Evolutionary conservation across 495 filamentous ascomycete genomes (phyloP).

Genomic region (Tuber microsphaerosporum): DNA sequence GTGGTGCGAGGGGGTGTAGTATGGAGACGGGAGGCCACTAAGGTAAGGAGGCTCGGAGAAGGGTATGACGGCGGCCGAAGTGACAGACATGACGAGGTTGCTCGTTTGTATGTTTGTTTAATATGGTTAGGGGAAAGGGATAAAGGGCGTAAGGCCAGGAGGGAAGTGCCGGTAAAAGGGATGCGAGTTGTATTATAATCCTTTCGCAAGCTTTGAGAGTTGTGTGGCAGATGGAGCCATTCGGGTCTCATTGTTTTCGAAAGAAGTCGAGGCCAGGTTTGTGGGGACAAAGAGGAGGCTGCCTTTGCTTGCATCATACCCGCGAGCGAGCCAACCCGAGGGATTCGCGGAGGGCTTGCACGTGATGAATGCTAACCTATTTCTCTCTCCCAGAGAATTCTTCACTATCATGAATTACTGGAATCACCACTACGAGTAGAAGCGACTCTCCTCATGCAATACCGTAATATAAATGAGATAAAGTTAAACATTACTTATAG

Average conservation of each 20-base stretch:
- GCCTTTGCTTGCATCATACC: too few relatives aligned
- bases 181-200: too few relatives aligned
- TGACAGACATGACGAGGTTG: neutral
- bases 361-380: neutral
- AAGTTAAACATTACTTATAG: neutral
- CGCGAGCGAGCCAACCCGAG: neutral
- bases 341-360: neutral
- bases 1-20: slow-evolving; percentile 56
- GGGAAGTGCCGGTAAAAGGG: too few relatives aligned
- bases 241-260: neutral
- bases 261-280: neutral
- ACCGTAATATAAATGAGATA: neutral
- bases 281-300: neutral
- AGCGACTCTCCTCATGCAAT: neutral
- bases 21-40: slow-evolving; percentile 60
- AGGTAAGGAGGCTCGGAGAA: slow-evolving; percentile 71
- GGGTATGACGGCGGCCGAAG: slow-evolving; percentile 46
- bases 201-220: too few relatives aligned
- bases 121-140: neutral
- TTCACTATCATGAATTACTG: neutral
- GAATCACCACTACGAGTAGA: neutral
- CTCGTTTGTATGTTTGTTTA: slow-evolving; percentile 5
- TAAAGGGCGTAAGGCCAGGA: neutral
- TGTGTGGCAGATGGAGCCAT: neutral
- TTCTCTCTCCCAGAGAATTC: neutral